phyloP scores from a whole-genome alignment of 2,329 filamentous ascomycete genomes.

The Botrytis paeoniae region DNA sequence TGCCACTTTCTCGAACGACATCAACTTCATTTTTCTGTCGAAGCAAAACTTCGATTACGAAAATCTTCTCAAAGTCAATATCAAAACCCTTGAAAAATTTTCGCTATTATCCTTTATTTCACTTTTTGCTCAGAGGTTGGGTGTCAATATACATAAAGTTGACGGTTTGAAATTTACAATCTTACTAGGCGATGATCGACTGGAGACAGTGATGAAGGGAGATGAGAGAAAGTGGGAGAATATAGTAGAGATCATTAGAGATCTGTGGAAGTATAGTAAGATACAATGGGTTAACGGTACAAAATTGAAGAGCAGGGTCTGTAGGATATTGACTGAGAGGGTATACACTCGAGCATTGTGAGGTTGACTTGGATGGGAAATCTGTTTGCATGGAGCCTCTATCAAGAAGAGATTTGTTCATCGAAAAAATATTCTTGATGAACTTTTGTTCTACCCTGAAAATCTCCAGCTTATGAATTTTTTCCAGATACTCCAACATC shows the following conservation, averaged over 20 bases:
- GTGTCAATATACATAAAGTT: background rate
- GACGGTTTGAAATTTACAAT: background rate
- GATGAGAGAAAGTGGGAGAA: background rate
- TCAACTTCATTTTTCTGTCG: background rate
- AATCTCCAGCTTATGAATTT: background rate
- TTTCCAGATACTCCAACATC: background rate
- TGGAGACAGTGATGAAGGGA: background rate
- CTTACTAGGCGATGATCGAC: background rate
- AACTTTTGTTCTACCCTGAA: no score
- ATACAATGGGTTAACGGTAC: background rate
- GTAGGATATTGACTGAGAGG: slow-evolving; percentile 1
- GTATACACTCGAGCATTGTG: background rate
- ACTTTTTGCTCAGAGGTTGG: background rate
- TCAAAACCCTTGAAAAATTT: background rate
- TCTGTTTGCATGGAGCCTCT: background rate
- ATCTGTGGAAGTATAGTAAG: background rate
- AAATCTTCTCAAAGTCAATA: background rate
- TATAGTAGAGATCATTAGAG: background rate
- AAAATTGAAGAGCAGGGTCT: background rate
- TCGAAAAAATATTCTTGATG: background rate
- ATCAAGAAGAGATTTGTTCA: background rate
- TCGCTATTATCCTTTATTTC: background rate
- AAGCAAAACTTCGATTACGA: background rate
- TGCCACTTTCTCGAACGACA: background rate
- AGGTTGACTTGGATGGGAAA: background rate